Conservation (phyloP, 495 filamentous ascomycete genomes). For the Cryomyces minteri region DNA sequence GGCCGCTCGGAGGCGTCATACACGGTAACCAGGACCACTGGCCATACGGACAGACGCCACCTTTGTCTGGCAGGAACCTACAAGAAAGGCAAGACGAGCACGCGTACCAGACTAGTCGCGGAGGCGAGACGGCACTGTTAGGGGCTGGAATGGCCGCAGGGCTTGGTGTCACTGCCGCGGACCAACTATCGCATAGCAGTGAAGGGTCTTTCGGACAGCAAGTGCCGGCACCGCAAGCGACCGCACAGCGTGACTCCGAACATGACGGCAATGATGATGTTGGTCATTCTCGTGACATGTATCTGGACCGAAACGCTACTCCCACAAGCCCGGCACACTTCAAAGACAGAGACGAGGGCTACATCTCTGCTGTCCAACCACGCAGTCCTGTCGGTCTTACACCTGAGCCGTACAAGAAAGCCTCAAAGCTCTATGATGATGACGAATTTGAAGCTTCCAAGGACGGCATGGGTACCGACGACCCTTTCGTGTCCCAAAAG, state of each 20-base stretch:
- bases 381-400: constrained; percentile 9
- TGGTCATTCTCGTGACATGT: constrained; percentile 7
- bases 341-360: constrained; percentile 63
- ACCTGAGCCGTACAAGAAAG: constrained; percentile 10
- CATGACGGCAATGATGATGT: constrained; percentile 2
- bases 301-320: constrained; percentile 1
- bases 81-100: constrained; percentile 18
- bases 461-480: constrained; percentile 41
- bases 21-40: constrained; percentile 32
- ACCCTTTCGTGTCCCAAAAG: constrained; percentile 32
- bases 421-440: constrained; percentile 36
- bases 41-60: constrained; percentile 31
- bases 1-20: constrained; percentile 30
- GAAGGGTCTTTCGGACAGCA: constrained; percentile 20
- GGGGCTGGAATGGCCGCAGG: constrained; percentile 25
- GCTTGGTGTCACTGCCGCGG: constrained; percentile 24
- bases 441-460: constrained; percentile 27
- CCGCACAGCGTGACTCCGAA: constrained; percentile 31
- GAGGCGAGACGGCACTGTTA: constrained; percentile 20
- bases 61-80: constrained; percentile 24
- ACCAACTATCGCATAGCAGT: constrained; percentile 28
- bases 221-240: constrained; percentile 10
- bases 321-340: constrained; percentile 25
- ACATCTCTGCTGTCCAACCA: constrained; percentile 65
- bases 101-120: constrained; percentile 15